phyloP scores from a whole-genome alignment of 1,139 yeast species.

The Kurtzmaniella natalensis region DNA sequence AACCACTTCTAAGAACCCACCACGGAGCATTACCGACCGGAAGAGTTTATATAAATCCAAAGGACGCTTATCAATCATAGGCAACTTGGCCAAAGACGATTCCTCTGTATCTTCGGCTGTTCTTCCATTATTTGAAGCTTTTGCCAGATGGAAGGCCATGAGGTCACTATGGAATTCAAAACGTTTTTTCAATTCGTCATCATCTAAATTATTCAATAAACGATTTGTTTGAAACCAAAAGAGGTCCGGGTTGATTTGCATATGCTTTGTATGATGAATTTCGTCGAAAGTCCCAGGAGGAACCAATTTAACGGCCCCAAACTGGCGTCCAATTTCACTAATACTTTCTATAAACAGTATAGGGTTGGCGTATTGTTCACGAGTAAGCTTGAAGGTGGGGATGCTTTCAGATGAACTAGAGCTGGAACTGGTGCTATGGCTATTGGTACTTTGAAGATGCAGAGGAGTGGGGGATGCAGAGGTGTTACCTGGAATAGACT shows the following conservation, averaged over 20 bases:
- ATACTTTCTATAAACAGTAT: constrained; percentile 47
- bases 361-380: constrained; percentile 47
- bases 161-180: constrained; percentile 29
- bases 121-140: background rate
- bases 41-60: constrained; percentile 52
- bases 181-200: constrained; percentile 27
- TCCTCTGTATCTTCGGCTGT: background rate
- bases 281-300: constrained; percentile 38
- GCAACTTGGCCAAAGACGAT: constrained; percentile 21
- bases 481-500: background rate
- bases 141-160: constrained; percentile 14
- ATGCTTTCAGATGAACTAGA: constrained; percentile 23
- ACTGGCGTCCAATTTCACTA: constrained; percentile 37
- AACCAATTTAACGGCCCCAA: constrained; percentile 74
- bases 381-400: constrained; percentile 46
- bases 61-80: constrained; percentile 54
- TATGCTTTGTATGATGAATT: constrained; percentile 34
- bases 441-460: background rate
- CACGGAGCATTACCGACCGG: constrained; percentile 48
- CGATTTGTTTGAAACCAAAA: constrained; percentile 53
- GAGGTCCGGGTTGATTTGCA: constrained; percentile 36
- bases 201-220: constrained; percentile 23
- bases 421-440: constrained; percentile 4
- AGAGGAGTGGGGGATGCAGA: background rate
- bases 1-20: constrained; percentile 56